These are phyloP conservation scores for Solanum hybrid DNA, from an alignment of 305 asterid species.

Conservation along the genomic window DNA sequence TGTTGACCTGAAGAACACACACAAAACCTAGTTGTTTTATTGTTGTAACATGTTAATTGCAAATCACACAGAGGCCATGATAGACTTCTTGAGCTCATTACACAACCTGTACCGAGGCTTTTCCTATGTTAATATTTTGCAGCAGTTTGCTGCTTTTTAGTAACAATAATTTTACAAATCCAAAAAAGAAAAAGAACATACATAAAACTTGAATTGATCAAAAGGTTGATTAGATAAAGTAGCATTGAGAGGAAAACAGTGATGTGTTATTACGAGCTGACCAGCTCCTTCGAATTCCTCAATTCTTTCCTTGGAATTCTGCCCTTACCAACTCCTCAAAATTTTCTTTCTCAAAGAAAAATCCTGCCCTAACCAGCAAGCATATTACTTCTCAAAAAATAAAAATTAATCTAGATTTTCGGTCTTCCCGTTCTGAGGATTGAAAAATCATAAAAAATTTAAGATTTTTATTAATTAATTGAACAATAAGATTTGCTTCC, in stretches of 20 bases:
- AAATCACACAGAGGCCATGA: not conserved
- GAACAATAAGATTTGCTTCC: not conserved
- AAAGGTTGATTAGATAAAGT: not conserved
- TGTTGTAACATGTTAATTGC: not conserved
- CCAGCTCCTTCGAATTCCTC: not conserved
- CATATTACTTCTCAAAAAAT: not conserved
- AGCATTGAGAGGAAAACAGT: not conserved
- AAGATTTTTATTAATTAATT: not conserved
- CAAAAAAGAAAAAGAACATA: not conserved
- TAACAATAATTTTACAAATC: not conserved
- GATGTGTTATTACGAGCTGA: not conserved
- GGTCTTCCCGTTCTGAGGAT: not conserved
- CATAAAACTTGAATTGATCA: constrained; percentile 3
- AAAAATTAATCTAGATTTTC: not conserved
- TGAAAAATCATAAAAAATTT: not conserved
- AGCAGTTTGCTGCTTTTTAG: not conserved
- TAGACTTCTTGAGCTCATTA: not conserved
- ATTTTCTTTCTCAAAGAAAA: not conserved
- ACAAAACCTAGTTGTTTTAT: constrained; percentile 8
- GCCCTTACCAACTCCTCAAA: not conserved
- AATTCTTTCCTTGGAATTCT: not conserved
- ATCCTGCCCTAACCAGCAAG: not conserved
- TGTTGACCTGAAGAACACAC: constrained; percentile 56
- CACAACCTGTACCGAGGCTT: not conserved
- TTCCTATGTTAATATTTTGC: not conserved